Percentiles rank a stretch among this genome's conserved stretches.
Evolutionary conservation across 2,329 filamentous ascomycete species (phyloP).

Genomic region (Tolypocladium tropicale): DNA sequence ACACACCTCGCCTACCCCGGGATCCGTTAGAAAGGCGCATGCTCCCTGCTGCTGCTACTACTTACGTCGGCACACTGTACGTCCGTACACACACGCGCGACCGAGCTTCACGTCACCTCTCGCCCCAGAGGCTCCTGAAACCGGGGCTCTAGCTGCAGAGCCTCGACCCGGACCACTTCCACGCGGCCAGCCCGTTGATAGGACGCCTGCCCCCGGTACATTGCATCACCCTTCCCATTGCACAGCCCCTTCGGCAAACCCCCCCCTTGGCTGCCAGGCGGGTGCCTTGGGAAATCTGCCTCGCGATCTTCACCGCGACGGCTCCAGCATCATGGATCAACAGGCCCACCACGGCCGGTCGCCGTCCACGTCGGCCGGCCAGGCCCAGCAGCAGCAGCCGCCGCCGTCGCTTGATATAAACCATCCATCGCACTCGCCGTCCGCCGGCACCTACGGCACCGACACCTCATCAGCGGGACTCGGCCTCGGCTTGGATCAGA

Average conservation of each 20-base stretch:
- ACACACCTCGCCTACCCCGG: neutral
- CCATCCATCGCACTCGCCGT: slow-evolving; percentile 50
- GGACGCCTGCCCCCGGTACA: slow-evolving; percentile 6
- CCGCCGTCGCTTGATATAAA: slow-evolving; percentile 55
- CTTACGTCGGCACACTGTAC: neutral
- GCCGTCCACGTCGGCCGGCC: slow-evolving; percentile 33
- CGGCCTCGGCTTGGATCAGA: slow-evolving; percentile 47
- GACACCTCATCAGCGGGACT: slow-evolving; percentile 40
- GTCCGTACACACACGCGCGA: neutral
- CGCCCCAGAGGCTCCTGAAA: slow-evolving; percentile 1
- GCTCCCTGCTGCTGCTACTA: neutral
- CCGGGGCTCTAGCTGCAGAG: neutral
- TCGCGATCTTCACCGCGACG: slow-evolving; percentile 14
- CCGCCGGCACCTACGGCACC: slow-evolving; percentile 43
- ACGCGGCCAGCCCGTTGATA: slow-evolving; percentile 3
- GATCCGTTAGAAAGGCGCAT: neutral
- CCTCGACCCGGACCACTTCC: slow-evolving; percentile 1
- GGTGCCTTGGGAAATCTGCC: slow-evolving; percentile 36
- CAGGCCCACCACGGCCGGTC: slow-evolving; percentile 44
- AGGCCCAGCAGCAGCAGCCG: slow-evolving; percentile 30
- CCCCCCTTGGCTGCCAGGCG: slow-evolving; percentile 30
- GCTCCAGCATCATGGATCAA: slow-evolving; percentile 28
- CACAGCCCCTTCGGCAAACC: slow-evolving; percentile 12
- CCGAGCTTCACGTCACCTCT: neutral
- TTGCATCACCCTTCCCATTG: slow-evolving; percentile 11